A percentile compares a stretch with the other conserved stretches of the same genome.
Evolutionary conservation across 371 early-diverging fungal species (phyloP).

Genomic region (Mucor mucedo): DNA sequence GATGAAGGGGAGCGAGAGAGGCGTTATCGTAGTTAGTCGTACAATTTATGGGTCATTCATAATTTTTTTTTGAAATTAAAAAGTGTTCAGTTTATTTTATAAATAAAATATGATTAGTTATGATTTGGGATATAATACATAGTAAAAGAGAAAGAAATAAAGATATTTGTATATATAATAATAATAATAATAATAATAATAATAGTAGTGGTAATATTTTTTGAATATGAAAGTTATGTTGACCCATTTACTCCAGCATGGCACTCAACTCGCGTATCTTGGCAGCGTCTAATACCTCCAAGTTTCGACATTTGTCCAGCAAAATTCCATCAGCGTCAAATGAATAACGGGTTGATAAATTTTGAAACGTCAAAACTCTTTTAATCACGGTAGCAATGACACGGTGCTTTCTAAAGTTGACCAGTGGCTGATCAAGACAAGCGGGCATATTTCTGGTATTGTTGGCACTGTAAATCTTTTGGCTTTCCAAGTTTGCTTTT

Average conservation of each 20-base stretch:
- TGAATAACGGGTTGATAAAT: conserved; percentile 61
- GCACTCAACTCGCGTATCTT: conserved; percentile 39
- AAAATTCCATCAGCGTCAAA: conserved; percentile 55
- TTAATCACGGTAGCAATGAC: conserved; percentile 70
- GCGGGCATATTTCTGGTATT: conserved; percentile 18
- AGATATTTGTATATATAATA: not conserved
- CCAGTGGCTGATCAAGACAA: conserved; percentile 52
- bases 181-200: not conserved
- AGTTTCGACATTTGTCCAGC: conserved; percentile 39
- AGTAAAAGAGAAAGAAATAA: too few relatives aligned
- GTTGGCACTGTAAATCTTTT: conserved; percentile 32
- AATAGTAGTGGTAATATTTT: not conserved
- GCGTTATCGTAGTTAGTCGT: too few relatives aligned
- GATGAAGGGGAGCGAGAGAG: too few relatives aligned
- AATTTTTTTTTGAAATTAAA: too few relatives aligned
- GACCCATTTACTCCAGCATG: conserved; percentile 26
- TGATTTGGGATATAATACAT: too few relatives aligned
- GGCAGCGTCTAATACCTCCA: conserved; percentile 42
- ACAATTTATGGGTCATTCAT: too few relatives aligned
- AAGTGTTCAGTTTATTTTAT: too few relatives aligned
- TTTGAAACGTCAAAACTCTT: conserved; percentile 64
- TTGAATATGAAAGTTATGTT: not conserved
- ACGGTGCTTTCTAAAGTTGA: conserved; percentile 70
- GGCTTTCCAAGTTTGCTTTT: conserved; percentile 40
- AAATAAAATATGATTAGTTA: too few relatives aligned